Percentiles rank a stretch among this genome's conserved stretches.
phyloP scores from a whole-genome alignment of 2,329 filamentous ascomycete genomes.

The Aspergillus cejpii region DNA sequence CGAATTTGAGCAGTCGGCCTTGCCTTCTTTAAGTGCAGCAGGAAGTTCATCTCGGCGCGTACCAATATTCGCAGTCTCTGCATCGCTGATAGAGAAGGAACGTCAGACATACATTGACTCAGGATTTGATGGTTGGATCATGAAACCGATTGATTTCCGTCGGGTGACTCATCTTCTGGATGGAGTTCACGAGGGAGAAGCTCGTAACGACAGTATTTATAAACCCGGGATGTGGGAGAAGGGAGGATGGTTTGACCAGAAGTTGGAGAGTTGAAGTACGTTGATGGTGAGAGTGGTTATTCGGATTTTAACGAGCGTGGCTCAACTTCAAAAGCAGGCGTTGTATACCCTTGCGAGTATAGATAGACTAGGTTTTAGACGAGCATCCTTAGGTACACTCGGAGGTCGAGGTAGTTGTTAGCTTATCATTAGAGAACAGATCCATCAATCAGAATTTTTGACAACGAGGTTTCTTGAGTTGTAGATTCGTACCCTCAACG shows the following conservation, averaged over 20 bases:
- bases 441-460: background rate
- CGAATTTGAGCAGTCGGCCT: slow-evolving; percentile 55
- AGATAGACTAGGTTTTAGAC: background rate
- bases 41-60: slow-evolving; percentile 52
- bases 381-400: background rate
- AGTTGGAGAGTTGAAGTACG: slow-evolving; percentile 5
- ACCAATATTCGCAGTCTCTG: slow-evolving; percentile 81
- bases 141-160: slow-evolving; percentile 79
- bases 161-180: slow-evolving; percentile 61
- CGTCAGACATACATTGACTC: slow-evolving; percentile 62
- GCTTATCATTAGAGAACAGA: background rate
- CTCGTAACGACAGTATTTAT: slow-evolving; percentile 60
- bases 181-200: slow-evolving; percentile 58
- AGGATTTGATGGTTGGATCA: slow-evolving; percentile 84
- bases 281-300: slow-evolving; percentile 7
- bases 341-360: background rate
- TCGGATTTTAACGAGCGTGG: background rate
- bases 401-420: background rate
- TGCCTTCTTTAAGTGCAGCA: slow-evolving; percentile 29
- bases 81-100: slow-evolving; percentile 67
- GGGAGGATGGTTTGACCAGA: slow-evolving; percentile 73
- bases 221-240: slow-evolving; percentile 67
- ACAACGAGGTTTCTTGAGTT: background rate
- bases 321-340: background rate
- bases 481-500: background rate